phyloP scores from a whole-genome alignment of 805 yeast species.

The Barnettozyma californica region DNA sequence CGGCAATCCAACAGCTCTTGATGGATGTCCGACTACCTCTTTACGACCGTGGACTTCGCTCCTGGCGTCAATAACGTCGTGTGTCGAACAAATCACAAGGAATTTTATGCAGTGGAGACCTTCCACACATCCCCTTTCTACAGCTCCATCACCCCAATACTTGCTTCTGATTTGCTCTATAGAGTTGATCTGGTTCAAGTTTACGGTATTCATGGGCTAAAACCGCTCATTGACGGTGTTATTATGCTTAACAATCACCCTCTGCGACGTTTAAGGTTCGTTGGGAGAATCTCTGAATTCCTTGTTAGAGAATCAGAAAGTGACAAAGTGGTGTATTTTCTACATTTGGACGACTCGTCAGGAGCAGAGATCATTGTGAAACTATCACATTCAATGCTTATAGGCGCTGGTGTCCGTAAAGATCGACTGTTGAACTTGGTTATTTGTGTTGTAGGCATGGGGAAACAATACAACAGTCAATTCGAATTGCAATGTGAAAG shows the following conservation, averaged over 20 bases:
- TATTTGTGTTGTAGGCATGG: slow-evolving; percentile 26
- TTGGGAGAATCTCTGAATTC: slow-evolving; percentile 34
- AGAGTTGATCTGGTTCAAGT: slow-evolving; percentile 18
- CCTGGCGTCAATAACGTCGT: slow-evolving; percentile 26
- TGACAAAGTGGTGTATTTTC: slow-evolving; percentile 14
- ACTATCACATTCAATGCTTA: slow-evolving; percentile 18
- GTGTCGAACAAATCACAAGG: slow-evolving; percentile 21
- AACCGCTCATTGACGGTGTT: slow-evolving; percentile 15
- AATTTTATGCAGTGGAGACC: slow-evolving; percentile 31
- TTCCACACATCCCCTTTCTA: slow-evolving; percentile 31
- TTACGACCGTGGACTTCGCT: slow-evolving; percentile 17
- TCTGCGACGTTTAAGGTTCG: slow-evolving; percentile 27
- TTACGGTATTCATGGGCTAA: slow-evolving; percentile 25
- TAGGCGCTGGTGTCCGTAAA: slow-evolving; percentile 18
- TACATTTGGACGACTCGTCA: slow-evolving; percentile 30
- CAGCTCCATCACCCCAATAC: slow-evolving; percentile 26
- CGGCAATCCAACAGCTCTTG: background rate
- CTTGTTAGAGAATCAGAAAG: slow-evolving; percentile 16
- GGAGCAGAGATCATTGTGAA: slow-evolving; percentile 26
- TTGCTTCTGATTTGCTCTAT: slow-evolving; percentile 26
- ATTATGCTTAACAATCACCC: slow-evolving; percentile 41
- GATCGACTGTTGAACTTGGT: slow-evolving; percentile 23
- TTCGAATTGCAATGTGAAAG: slow-evolving; percentile 30
- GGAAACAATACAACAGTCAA: slow-evolving; percentile 12
- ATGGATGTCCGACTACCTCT: background rate